Conservation (phyloP, 2,329 filamentous ascomycete species). For the Botrytis byssoidea region DNA sequence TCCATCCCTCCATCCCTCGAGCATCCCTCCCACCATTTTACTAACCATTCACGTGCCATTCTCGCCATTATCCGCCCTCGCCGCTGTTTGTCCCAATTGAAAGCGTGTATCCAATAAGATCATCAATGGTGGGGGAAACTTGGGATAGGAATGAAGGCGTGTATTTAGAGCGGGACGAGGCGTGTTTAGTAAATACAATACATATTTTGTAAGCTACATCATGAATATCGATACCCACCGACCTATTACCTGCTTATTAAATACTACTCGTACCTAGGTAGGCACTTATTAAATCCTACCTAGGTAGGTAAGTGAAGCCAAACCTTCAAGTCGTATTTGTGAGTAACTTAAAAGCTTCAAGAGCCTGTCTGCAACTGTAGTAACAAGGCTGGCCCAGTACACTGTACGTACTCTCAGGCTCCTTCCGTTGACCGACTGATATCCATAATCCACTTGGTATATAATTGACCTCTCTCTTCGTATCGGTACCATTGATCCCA, state of each 20-base stretch:
- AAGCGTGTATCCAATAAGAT: neutral
- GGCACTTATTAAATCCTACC: too few relatives aligned
- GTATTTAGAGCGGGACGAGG: neutral
- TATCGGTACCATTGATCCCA: neutral
- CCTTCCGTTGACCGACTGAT: conserved; percentile 2
- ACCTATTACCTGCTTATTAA: too few relatives aligned
- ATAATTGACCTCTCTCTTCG: neutral
- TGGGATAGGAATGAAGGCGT: neutral
- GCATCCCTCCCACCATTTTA: neutral
- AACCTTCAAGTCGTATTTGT: neutral
- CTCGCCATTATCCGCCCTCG: neutral
- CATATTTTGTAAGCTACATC: neutral
- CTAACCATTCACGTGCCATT: neutral
- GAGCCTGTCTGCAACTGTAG: neutral
- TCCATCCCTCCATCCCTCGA: neutral
- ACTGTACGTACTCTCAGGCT: neutral
- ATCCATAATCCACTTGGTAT: neutral
- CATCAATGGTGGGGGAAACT: neutral
- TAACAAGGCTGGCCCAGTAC: neutral
- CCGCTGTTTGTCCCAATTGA: neutral
- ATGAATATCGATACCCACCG: too few relatives aligned
- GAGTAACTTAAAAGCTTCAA: neutral
- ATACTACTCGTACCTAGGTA: too few relatives aligned
- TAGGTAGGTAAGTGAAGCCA: neutral
- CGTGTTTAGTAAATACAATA: neutral